A percentile compares a stretch with the other conserved stretches of the same genome.
Conservation (phyloP, 106 monocot species). For the Phalaenopsis aphrodite region DNA sequence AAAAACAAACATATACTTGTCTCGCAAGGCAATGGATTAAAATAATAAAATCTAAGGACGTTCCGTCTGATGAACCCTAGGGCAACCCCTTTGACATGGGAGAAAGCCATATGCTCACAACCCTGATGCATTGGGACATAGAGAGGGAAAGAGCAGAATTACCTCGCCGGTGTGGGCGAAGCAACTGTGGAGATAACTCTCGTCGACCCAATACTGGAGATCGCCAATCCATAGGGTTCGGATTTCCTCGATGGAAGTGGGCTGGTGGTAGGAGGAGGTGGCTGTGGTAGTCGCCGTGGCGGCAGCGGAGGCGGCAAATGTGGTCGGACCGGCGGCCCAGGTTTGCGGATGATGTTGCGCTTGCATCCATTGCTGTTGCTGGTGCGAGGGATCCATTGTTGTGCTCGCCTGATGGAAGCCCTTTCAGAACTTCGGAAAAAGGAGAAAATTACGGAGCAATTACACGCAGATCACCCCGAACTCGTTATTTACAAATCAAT, state of each 20-base stretch:
- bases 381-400: constrained; percentile 4
- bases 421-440: no score
- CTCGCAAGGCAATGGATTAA: neutral
- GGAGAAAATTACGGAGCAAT: no score
- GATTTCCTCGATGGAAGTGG: constrained; percentile 62
- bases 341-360: constrained; percentile 17
- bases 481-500: no score
- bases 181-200: constrained; percentile 78
- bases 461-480: no score
- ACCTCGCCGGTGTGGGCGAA: constrained; percentile 94
- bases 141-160: neutral
- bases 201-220: constrained; percentile 97
- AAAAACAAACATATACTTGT: neutral
- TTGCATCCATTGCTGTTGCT: constrained; percentile 22
- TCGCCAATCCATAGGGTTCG: constrained; percentile 89
- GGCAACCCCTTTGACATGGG: neutral
- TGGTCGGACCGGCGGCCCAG: constrained; percentile 15
- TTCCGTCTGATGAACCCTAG: neutral
- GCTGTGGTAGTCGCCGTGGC: constrained; percentile 9
- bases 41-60: neutral
- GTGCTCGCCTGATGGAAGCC: no score
- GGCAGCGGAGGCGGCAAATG: constrained; percentile 8
- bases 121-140: neutral
- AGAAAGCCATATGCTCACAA: neutral
- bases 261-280: constrained; percentile 48